Evolutionary conservation across 208 protist species (phyloP), one percentile per base, ranked within the genome.

Genomic region (Trichomonas vaginalis): DNA sequence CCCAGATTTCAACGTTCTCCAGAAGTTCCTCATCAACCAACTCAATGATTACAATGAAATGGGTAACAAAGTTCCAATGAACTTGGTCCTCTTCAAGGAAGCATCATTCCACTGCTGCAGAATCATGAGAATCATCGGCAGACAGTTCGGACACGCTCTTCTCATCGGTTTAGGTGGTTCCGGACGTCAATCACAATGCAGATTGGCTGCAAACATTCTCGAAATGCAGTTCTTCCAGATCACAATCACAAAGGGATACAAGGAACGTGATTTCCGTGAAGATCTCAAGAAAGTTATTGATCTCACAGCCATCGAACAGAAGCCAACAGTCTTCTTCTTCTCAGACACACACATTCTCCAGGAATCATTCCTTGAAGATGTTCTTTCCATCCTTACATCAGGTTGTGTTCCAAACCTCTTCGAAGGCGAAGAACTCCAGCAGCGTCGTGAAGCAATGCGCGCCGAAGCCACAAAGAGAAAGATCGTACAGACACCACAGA

Each of bases 391-490:
- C 97, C 97, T 99, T 45, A 98, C 98, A 95, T 98, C 97, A n/a
- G 99, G 98, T 95, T 98, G 99, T 97, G 98, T 99, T 51, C 98
- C 99, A n/a, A 99, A 99, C 97, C 97, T 99, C 32, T 99, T 99
- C 96, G 96, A 96, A 48, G 98, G 98, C 96, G 99, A 99, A 95
- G 99, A 99, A 96, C 96, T 99, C 46, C 96, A 98, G 95, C 97
- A 98, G 87, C 98, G 99, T 96, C 97, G 97, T 95, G 98, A 99
- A 90, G 97, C 98, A 23, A 97, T 99, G 95, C 97, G 97, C 96
- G 98, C 98, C 95, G 97, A 98, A 62, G 98, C 98, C 0, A 97
- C 92, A 46, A 79, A 56, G 17, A 61, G 79, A 45, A 21, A 37
- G 96, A 98, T 99, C 96, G 98, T 98, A 23, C 97, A 97, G 98